Base-by-base conservation (phyloP, 129 eudicot species). In the Arctium minus region DNA sequence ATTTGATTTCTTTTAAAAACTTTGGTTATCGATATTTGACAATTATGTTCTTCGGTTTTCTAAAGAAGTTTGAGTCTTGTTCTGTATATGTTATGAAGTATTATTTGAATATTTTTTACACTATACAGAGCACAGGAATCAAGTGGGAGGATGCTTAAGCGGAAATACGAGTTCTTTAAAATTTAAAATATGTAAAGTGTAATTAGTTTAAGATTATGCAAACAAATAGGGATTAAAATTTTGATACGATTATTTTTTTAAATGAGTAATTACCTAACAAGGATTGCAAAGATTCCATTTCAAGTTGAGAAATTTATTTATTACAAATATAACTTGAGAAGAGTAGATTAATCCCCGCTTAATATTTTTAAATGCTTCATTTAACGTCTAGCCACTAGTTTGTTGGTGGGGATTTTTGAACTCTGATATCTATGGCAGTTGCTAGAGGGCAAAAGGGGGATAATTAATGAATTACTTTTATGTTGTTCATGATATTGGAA, bases 211-310 rank as follows among this genome's bases (percentile, higher is more conserved):
- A 18, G 33, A 27, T 67, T 6, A 29, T 67, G 5, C 10, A 27
- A 37, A 72, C 29, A 35, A 72, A 36, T 36, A 38, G 13, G 48
- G 77, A 38, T 40, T 73, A 40, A 22, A 30, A n/a, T 73, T 39
- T 8, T 73, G 77, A 73, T 2, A 39, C 8, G 27, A 39, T 37
- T 38, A 73, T 73, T 73, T 11, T 42, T 72, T n/a, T 8, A 70
- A 27, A 22, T 8, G 50, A 53, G 8, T 71, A 7, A 5, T 62
- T 4, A 78, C 32, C 64, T 44, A 50, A 72, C 44, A 32, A 33
- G 33, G 72, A 79, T 74, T 79, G 74, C 33, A 67, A 69, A 73
- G 72, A 79, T 84, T 73, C 84, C 80, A 84, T 70, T 77, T 75
- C 74, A 73, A 81, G 79, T 29, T 42, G 39, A n/a, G 50, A 74